Percentiles rank a stretch among this genome's conserved stretches.
phyloP scores from a whole-genome alignment of 371 early-diverging fungal genomes.

The Actinomortierella ambigua region DNA sequence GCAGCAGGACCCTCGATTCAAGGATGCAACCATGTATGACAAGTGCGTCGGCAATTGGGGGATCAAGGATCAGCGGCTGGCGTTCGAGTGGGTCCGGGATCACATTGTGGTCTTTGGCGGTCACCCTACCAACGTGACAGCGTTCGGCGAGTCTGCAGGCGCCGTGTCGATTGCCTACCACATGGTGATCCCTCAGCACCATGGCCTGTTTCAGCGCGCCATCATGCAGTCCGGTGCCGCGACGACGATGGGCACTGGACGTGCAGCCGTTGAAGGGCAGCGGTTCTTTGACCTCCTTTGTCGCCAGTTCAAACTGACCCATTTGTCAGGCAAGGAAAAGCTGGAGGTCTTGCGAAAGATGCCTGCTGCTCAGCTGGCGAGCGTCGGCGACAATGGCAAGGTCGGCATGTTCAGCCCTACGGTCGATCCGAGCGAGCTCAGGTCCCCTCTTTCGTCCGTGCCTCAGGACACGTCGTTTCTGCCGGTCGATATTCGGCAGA shows the following conservation, averaged over 20 bases:
- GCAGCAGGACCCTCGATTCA: slow-evolving; percentile 13
- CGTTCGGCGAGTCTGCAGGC: slow-evolving; percentile 59
- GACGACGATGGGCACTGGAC: slow-evolving; percentile 28
- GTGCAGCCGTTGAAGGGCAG: slow-evolving; percentile 30
- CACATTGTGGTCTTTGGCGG: slow-evolving; percentile 61
- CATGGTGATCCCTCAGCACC: slow-evolving; percentile 18
- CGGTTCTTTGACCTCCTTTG: slow-evolving; percentile 34
- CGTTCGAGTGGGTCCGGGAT: slow-evolving; percentile 55
- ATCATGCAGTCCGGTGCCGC: slow-evolving; percentile 47
- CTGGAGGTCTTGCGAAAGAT: slow-evolving; percentile 22
- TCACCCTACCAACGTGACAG: slow-evolving; percentile 51
- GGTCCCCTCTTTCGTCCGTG: not conserved
- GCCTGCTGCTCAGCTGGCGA: slow-evolving; percentile 33
- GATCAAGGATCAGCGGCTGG: slow-evolving; percentile 52
- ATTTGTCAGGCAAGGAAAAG: slow-evolving; percentile 20
- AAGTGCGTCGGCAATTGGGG: slow-evolving; percentile 51
- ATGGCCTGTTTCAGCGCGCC: slow-evolving; percentile 47
- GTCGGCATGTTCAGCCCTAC: slow-evolving; percentile 36
- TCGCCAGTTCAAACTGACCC: slow-evolving; percentile 17
- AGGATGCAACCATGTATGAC: not conserved
- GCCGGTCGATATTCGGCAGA: slow-evolving; percentile 18
- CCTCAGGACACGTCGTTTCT: too few relatives aligned
- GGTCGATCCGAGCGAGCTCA: slow-evolving; percentile 25
- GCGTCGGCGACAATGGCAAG: slow-evolving; percentile 24
- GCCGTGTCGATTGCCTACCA: slow-evolving; percentile 49